phyloP scores from a whole-genome alignment of 495 filamentous ascomycete genomes.

The Physcia stellaris region DNA sequence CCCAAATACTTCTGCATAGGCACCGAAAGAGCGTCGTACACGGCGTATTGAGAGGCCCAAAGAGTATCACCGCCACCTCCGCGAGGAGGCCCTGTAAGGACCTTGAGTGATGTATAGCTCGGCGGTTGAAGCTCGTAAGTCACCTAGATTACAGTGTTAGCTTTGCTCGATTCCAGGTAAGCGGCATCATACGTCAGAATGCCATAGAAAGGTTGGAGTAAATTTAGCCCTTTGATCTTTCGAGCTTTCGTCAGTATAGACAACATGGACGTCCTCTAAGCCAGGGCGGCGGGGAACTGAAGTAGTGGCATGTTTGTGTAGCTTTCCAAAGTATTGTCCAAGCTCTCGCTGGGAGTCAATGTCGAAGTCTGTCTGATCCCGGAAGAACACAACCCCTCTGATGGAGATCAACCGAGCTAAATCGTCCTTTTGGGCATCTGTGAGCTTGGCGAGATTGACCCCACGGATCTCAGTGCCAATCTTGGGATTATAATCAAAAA shows the following conservation, averaged over 20 bases:
- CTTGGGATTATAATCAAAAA: conserved; percentile 51
- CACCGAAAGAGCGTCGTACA: conserved; percentile 54
- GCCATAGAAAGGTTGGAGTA: conserved; percentile 43
- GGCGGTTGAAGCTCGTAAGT: conserved; percentile 71
- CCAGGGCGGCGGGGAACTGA: conserved; percentile 42
- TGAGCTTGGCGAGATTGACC: conserved; percentile 52
- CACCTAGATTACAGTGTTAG: conserved; percentile 26
- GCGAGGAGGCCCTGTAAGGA: conserved; percentile 50
- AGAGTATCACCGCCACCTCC: conserved; percentile 66
- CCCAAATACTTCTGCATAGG: conserved; percentile 58
- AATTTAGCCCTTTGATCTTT: conserved; percentile 41
- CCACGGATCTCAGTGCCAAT: conserved; percentile 64
- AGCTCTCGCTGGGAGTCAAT: conserved; percentile 54
- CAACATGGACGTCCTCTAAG: conserved; percentile 56
- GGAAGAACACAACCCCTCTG: conserved; percentile 62
- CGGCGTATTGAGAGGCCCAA: conserved; percentile 61
- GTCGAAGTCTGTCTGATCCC: conserved; percentile 50
- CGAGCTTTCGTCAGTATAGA: conserved; percentile 50
- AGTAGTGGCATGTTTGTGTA: conserved; percentile 53
- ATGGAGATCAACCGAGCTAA: conserved; percentile 57
- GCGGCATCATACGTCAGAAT: conserved; percentile 38
- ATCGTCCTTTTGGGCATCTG: conserved; percentile 58
- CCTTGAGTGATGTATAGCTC: conserved; percentile 57
- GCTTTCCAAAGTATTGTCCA: conserved; percentile 49
- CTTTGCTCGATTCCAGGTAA: background rate